Evolutionary conservation across 495 filamentous ascomycete species (phyloP), one percentile per base, ranked within the genome.

Genomic region (Penicillium alfredii): DNA sequence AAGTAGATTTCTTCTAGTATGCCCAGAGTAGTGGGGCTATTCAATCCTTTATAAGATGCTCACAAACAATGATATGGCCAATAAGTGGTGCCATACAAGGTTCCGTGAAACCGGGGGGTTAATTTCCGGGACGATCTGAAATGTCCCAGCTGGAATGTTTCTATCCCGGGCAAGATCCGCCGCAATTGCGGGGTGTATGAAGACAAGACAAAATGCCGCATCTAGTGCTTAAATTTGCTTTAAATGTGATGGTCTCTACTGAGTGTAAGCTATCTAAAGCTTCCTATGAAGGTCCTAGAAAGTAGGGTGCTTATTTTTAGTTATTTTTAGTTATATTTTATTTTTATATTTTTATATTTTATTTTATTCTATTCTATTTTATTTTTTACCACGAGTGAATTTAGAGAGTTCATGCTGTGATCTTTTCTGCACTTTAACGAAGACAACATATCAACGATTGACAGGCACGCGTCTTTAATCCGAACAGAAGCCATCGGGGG

Each of bases 101-200:
- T 45, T 40, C 24, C 23, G 9, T 6, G 30, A 39, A 23, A n/a
- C 42, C 37, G 35, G 38, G 32, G 32, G 33, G 38, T 24, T 33
- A 33, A 1, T n/a, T 14, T 27, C 15, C 20, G 25, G 34, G 41
- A 24, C 36, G 30, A 45, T 34, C 14, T 26, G 14, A 26, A 33
- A 31, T 49, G 30, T 38, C 46, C 46, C 46, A 37, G 46, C 18
- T 22, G 16, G 30, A 33, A 33, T 35, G 37, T 35, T 16, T 29
- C 13, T 22, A 19, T 34, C 21, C 13, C 28, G 32, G 41, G 34
- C 15, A 21, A 27, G 15, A 2, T 19, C 34, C 37, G 40, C 8
- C n/a, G n/a, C n/a, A 10, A 41, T 38, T 44, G 46, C 46, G 46
- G 46, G 41, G 41, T 45, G 33, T 22, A 12, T 27, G 30, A 6